Evolutionary conservation across 2,329 filamentous ascomycete species (phyloP).

Genomic region (Talaromyces amestolkiae): DNA sequence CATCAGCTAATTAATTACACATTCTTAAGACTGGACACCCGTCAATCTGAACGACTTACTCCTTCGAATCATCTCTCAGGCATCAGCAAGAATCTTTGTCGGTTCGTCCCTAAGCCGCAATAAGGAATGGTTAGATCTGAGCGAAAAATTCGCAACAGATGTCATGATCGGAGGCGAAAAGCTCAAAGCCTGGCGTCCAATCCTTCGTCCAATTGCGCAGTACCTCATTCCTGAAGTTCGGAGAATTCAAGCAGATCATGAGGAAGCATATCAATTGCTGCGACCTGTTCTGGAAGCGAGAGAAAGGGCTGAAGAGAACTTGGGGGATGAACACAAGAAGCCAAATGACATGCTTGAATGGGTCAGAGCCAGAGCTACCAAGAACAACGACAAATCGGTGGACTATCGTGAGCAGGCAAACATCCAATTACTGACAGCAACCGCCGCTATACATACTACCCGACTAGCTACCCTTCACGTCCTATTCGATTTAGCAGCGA

Average conservation of each 20-base stretch:
- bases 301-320: neutral
- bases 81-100: conserved; percentile 11
- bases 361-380: conserved; percentile 4
- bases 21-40: neutral
- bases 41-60: conserved; percentile 12
- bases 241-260: conserved; percentile 5
- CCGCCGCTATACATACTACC: conserved; percentile 1
- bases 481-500: conserved; percentile 7
- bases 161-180: conserved; percentile 8
- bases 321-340: neutral
- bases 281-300: neutral
- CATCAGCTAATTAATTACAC: neutral
- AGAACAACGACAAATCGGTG: conserved; percentile 1
- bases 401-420: conserved; percentile 9
- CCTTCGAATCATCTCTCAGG: conserved; percentile 11
- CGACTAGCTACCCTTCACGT: conserved; percentile 5
- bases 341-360: conserved; percentile 9
- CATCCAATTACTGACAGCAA: conserved; percentile 5
- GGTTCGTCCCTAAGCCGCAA: conserved; percentile 7
- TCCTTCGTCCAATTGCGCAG: conserved; percentile 1
- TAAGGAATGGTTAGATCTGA: conserved; percentile 8
- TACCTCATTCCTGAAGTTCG: conserved; percentile 10
- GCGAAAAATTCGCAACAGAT: conserved; percentile 7
- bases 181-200: neutral
- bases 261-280: conserved; percentile 8